Percentiles rank a stretch among this genome's conserved stretches.
These are phyloP conservation scores for Inga laurina DNA, from an alignment of 306 rosid species.

Conservation along the genomic window DNA sequence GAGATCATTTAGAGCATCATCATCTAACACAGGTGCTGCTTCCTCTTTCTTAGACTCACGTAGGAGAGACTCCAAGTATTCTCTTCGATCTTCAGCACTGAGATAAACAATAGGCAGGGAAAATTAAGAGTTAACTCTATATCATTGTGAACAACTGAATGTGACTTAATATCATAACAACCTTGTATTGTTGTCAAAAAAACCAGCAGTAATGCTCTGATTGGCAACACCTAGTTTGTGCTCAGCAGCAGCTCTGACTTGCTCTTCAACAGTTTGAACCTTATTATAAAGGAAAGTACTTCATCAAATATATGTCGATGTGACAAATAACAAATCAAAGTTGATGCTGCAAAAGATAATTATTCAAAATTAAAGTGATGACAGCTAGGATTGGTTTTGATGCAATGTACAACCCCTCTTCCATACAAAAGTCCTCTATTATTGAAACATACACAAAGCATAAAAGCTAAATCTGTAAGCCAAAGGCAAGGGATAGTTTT, in stretches of 20 bases:
- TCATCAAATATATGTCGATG: conserved; percentile 24
- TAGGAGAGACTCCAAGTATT: conserved; percentile 92
- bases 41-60: conserved; percentile 99
- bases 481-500: neutral
- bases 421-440: neutral
- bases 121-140: conserved; percentile 33
- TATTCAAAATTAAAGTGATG: neutral
- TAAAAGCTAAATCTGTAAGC: neutral
- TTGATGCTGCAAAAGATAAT: neutral
- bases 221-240: conserved; percentile 99
- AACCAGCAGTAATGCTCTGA: conserved; percentile 99
- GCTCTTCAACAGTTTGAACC: conserved; percentile 99
- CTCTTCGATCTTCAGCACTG: conserved; percentile 99
- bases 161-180: conserved; percentile 34
- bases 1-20: conserved; percentile 92
- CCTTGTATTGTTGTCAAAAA: conserved; percentile 99
- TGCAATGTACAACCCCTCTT: neutral
- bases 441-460: neutral
- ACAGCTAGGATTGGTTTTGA: neutral
- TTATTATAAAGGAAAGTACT: conserved; percentile 32
- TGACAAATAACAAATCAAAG: neutral
- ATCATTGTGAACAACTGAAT: conserved; percentile 8
- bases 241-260: conserved; percentile 99
- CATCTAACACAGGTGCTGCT: conserved; percentile 96
- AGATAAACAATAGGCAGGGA: conserved; percentile 38